Conservation (phyloP, 1,284 basidiomycete species). For the Lignosus rhinocerotis region DNA sequence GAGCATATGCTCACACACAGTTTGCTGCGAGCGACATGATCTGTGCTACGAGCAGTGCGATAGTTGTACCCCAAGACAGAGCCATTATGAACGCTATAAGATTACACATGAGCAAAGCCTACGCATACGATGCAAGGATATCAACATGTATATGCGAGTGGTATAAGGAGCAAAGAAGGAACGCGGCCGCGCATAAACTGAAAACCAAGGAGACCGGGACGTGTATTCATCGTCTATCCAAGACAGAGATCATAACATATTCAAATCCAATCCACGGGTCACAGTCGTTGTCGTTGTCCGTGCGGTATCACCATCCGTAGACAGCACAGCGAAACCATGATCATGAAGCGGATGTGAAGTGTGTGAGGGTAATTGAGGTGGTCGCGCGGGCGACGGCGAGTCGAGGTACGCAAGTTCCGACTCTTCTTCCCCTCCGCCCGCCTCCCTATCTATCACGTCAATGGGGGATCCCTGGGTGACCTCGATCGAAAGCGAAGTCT, state of each 20-base stretch:
- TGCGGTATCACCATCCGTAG: neutral
- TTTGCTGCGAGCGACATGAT: neutral
- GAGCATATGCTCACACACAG: neutral
- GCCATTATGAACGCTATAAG: conserved; percentile 12
- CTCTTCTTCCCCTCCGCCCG: neutral
- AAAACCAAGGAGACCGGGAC: neutral
- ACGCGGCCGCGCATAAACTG: neutral
- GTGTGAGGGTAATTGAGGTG: neutral
- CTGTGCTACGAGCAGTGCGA: neutral
- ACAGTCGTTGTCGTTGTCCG: conserved; percentile 1
- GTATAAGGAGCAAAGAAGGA: neutral
- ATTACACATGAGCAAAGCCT: conserved; percentile 10
- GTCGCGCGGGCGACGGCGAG: neutral
- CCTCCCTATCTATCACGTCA: neutral
- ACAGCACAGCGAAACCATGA: neutral
- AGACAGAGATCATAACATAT: neutral
- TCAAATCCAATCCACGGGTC: neutral
- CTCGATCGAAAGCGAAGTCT: conserved; percentile 7
- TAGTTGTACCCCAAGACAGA: neutral
- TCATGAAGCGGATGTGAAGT: neutral
- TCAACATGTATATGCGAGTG: neutral
- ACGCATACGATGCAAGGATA: neutral
- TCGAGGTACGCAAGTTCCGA: conserved; percentile 9
- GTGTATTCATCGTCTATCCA: neutral
- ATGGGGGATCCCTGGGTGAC: conserved; percentile 4